Evolutionary conservation across 441 rosid genomes (phyloP).

Genomic region (Euphorbia celastroides): DNA sequence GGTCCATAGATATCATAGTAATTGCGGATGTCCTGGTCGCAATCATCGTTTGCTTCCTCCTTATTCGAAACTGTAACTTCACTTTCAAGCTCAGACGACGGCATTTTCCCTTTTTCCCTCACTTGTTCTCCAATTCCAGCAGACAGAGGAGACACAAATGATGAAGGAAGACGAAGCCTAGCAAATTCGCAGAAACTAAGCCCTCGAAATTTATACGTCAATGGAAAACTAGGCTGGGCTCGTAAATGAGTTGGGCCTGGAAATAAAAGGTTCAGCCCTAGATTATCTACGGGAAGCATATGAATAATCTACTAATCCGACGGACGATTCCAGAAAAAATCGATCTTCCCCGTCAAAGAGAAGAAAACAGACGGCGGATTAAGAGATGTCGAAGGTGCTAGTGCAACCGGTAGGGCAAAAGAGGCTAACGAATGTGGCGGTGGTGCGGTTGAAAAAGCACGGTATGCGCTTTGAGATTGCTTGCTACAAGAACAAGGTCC

Average conservation of each 20-base stretch:
- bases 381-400: conserved; percentile 59
- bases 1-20: conserved; percentile 77
- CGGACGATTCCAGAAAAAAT: not conserved
- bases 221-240: not conserved
- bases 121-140: not conserved
- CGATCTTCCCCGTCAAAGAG: not conserved
- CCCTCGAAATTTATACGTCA: not conserved
- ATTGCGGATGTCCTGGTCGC: conserved; percentile 10
- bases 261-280: not conserved
- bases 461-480: conserved; percentile 97
- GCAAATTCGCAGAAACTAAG: not conserved
- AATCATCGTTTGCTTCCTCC: conserved; percentile 19
- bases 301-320: not conserved
- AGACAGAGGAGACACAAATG: not conserved
- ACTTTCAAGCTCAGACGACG: conserved; percentile 28
- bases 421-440: conserved; percentile 93
- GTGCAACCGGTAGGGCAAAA: conserved; percentile 94
- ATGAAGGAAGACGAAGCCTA: not conserved
- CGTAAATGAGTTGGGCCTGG: not conserved
- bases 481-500: conserved; percentile 97
- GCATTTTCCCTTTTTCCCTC: conserved; percentile 20
- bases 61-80: conserved; percentile 27
- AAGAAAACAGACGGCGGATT: conserved; percentile 4
- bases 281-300: not conserved
- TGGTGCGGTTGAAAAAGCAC: conserved; percentile 82